These are phyloP conservation scores for Lasiodiplodia sp. DNA, from an alignment of 2,329 filamentous ascomycete species.

Conservation along the genomic window DNA sequence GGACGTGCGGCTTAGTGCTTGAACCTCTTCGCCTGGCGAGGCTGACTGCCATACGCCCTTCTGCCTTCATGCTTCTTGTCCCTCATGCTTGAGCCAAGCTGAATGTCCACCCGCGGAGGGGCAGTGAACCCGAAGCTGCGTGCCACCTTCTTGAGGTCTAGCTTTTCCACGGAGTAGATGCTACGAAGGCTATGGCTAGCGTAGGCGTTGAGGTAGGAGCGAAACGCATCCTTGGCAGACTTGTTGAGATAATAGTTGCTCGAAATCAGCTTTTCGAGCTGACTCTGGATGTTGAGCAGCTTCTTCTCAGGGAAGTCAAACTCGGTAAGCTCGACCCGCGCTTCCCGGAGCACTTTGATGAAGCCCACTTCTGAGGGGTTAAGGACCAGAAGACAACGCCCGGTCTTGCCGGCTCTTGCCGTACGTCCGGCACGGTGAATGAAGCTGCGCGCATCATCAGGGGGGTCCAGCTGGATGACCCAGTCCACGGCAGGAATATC, in stretches of 20 bases:
- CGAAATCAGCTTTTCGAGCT: constrained; percentile 91
- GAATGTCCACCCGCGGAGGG: constrained; percentile 81
- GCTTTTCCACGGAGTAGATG: constrained; percentile 84
- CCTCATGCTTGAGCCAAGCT: constrained; percentile 77
- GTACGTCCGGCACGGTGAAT: constrained; percentile 97
- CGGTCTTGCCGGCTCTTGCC: constrained; percentile 72
- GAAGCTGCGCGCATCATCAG: constrained; percentile 78
- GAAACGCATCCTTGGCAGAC: constrained; percentile 38
- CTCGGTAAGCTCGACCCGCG: constrained; percentile 91
- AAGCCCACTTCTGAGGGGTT: constrained; percentile 93
- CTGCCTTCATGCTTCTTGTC: constrained; percentile 72
- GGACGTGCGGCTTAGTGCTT: neutral
- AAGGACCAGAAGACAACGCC: constrained; percentile 83
- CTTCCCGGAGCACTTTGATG: constrained; percentile 87
- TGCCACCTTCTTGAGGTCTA: constrained; percentile 83
- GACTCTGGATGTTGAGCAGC: constrained; percentile 75
- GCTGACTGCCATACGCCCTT: constrained; percentile 80
- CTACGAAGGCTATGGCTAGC: constrained; percentile 82
- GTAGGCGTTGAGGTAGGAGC: constrained; percentile 92
- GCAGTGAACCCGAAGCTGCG: constrained; percentile 83
- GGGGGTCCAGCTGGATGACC: constrained; percentile 95
- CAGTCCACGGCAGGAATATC: constrained; percentile 97
- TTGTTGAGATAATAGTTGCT: constrained; percentile 99
- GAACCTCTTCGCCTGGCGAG: constrained; percentile 64
- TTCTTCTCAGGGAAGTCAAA: constrained; percentile 95